Percentiles rank a stretch among this genome's conserved stretches.
Conservation (phyloP, 345 rosid genomes). For the Erodium maritimum region DNA sequence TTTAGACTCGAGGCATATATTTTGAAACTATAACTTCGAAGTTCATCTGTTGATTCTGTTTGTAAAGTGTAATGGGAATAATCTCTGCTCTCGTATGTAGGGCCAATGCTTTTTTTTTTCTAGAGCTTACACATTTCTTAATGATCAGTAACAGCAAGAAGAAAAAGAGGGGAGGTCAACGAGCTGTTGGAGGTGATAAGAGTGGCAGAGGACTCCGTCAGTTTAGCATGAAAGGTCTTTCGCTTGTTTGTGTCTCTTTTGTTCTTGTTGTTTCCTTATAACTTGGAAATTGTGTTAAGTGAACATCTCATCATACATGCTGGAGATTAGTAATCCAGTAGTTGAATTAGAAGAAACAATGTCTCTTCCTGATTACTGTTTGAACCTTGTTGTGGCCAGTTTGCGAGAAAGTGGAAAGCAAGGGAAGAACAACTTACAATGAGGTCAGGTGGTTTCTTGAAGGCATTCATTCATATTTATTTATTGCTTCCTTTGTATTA, state of each 20-base stretch:
- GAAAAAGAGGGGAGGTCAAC: conserved; percentile 81
- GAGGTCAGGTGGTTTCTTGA: conserved; percentile 12
- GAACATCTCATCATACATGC: neutral
- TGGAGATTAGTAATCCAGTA: neutral
- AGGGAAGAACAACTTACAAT: conserved; percentile 19
- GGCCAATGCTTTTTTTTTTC: neutral
- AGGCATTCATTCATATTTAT: neutral
- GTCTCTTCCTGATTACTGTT: conserved; percentile 2
- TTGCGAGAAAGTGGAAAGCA: conserved; percentile 17
- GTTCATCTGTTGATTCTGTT: neutral
- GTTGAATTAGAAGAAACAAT: neutral
- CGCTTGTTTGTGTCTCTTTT: conserved; percentile 4
- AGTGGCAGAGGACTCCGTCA: conserved; percentile 97
- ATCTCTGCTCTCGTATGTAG: neutral
- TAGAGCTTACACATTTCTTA: neutral
- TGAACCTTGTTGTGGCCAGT: conserved; percentile 2
- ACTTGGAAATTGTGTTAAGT: neutral
- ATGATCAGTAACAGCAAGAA: conserved; percentile 45
- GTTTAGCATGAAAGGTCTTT: conserved; percentile 94
- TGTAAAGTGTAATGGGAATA: neutral
- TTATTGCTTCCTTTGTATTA: neutral
- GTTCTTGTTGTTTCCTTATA: neutral
- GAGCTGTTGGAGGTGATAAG: conserved; percentile 84
- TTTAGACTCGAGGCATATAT: neutral
- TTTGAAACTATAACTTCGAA: neutral